These are phyloP conservation scores for Choanephora cucurbitarum DNA, from an alignment of 371 early-diverging fungal species.

Conservation along the genomic window DNA sequence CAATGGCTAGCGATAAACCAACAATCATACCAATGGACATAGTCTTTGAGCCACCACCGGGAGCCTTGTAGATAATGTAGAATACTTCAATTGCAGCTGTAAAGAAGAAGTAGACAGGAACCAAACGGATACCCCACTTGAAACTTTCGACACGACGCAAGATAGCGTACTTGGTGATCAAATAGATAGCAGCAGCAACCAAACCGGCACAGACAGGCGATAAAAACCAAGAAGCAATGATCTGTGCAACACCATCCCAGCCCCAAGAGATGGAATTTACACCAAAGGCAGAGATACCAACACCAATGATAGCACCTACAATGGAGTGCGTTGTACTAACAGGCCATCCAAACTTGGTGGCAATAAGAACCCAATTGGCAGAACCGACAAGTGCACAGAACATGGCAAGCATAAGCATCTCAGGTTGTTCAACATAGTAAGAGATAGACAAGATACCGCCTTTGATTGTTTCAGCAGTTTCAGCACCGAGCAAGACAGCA, in stretches of 20 bases:
- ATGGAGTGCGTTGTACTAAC: constrained; percentile 68
- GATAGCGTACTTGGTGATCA: constrained; percentile 66
- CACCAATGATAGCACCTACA: constrained; percentile 81
- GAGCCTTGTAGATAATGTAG: constrained; percentile 76
- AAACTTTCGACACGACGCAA: constrained; percentile 67
- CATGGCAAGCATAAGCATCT: constrained; percentile 82
- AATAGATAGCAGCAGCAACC: constrained; percentile 66
- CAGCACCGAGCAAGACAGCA: constrained; percentile 79
- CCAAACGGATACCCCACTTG: constrained; percentile 69
- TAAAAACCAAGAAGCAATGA: constrained; percentile 79
- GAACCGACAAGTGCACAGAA: constrained; percentile 80
- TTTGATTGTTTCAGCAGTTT: constrained; percentile 77
- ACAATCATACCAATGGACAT: constrained; percentile 50
- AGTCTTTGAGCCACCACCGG: constrained; percentile 43
- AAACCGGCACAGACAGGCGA: constrained; percentile 73
- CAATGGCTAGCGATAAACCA: constrained; percentile 60
- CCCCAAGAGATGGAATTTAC: constrained; percentile 68
- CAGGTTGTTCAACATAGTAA: constrained; percentile 60
- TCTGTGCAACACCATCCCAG: constrained; percentile 69
- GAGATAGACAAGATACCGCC: constrained; percentile 65
- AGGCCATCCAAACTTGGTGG: constrained; percentile 63
- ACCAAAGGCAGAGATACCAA: constrained; percentile 79
- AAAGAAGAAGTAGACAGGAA: constrained; percentile 83
- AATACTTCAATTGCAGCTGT: constrained; percentile 71
- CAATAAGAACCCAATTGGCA: constrained; percentile 75